These are phyloP conservation scores for Wickerhamiella galacta DNA, from an alignment of 805 yeast genomes.

Conservation along the genomic window DNA sequence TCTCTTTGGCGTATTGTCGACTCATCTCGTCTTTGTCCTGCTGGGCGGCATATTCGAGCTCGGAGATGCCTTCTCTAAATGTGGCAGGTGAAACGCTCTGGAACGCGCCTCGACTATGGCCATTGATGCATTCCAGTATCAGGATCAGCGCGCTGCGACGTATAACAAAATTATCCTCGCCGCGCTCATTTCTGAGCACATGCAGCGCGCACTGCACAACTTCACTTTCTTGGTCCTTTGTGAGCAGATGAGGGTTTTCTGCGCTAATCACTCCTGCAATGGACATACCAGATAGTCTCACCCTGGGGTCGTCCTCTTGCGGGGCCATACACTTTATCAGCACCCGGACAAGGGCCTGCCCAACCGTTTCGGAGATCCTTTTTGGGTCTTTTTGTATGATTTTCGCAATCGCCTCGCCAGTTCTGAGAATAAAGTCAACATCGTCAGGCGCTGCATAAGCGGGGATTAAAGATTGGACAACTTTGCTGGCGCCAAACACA, in stretches of 20 bases:
- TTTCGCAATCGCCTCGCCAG: conserved; percentile 67
- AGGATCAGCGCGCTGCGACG: conserved; percentile 62
- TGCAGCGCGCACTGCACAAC: conserved; percentile 67
- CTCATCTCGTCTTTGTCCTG: conserved; percentile 21
- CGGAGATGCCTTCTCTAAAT: not conserved
- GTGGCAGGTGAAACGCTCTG: conserved; percentile 7
- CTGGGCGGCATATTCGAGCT: not conserved
- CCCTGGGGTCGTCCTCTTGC: conserved; percentile 30
- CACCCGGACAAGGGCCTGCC: conserved; percentile 30
- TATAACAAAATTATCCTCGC: conserved; percentile 33
- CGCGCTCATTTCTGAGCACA: conserved; percentile 43
- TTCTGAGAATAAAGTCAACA: conserved; percentile 53
- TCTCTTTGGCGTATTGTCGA: conserved; percentile 16
- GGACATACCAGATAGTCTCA: conserved; percentile 80
- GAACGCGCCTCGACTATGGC: conserved; percentile 18
- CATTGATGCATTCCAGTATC: conserved; percentile 22
- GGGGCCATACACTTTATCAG: conserved; percentile 8
- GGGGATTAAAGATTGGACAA: conserved; percentile 27
- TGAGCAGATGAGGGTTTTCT: conserved; percentile 38
- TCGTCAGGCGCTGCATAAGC: conserved; percentile 20
- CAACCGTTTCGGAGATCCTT: too few relatives aligned
- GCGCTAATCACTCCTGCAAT: conserved; percentile 58
- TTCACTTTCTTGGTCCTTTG: conserved; percentile 29
- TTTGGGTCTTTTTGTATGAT: too few relatives aligned
- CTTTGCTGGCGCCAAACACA: conserved; percentile 23